Base-by-base conservation (phyloP, 257 asterid species). In the Cruciata laevipes region DNA sequence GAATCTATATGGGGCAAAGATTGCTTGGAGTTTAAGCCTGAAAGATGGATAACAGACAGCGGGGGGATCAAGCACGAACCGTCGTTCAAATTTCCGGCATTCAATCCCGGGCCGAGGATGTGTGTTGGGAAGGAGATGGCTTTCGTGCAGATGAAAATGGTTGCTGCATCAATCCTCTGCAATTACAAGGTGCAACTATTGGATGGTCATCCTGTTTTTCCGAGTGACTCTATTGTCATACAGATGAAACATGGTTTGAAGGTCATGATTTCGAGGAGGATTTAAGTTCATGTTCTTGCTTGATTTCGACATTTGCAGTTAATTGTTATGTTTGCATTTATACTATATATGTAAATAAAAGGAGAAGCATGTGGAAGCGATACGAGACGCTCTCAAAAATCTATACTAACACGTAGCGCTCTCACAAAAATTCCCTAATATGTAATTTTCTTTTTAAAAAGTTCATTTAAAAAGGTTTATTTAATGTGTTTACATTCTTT, bases 111-210 rank as follows among this genome's bases (percentile, higher is more conserved):
- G 1, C 80, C 77, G 20, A 71, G 80, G 60, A 59, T 47, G 10
- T 76, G 80, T 21, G 10, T 67, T 14, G 80, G 80, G 21, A 76
- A 76, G 65, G 80, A 76, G 18, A 38, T 76, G 71, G 65, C 76
- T 6, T 76, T 71, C 16, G 49, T 37, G 16, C 73, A 68, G 11
- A 62, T 76, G 71, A 76, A 76, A 64, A 37, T 59, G 12, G 57
- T 69, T 14, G 73, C 60, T 1, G 78, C 78, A 0, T 25, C 78
- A 14, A 38, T 69, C 23, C 12, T 74, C 11, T 27, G 27, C 51
- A 70, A 47, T 23, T 70, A 60, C 21, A 38, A 44, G 24, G 18
- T 69, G 27, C 49, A 30, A 1, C 17, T 69, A 12, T 59, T 25
- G n/a, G 40, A 69, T 42, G 47, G 23, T 58, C 73, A 69, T 31